These are phyloP conservation scores for Chalara sp. DNA, from an alignment of 2,329 filamentous ascomycete species.

Conservation along the genomic window DNA sequence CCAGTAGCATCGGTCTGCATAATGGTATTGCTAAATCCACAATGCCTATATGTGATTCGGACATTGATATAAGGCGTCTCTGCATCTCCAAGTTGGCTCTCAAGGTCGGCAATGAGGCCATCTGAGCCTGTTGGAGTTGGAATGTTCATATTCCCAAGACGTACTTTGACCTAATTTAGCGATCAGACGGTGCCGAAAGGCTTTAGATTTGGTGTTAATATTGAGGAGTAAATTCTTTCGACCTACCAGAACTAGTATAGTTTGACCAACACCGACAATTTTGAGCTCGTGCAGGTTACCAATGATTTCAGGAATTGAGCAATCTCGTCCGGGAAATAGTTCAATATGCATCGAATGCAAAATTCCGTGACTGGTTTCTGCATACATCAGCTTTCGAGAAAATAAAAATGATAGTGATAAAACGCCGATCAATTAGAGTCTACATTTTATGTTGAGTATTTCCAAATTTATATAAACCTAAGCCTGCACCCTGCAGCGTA, in stretches of 20 bases:
- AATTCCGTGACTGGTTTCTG: constrained; percentile 12
- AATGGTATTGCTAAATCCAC: constrained; percentile 45
- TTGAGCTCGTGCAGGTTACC: constrained; percentile 20
- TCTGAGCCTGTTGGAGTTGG: constrained; percentile 34
- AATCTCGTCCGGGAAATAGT: constrained; percentile 17
- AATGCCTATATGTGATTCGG: constrained; percentile 47
- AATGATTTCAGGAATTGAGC: constrained; percentile 21
- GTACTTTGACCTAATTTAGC: constrained; percentile 12
- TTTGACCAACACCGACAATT: constrained; percentile 18
- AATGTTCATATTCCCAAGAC: constrained; percentile 13
- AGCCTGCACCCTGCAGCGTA: too few relatives aligned
- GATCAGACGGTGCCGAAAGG: background rate
- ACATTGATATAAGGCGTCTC: constrained; percentile 44
- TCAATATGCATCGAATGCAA: constrained; percentile 24
- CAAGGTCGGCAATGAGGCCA: constrained; percentile 51
- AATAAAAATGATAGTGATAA: background rate
- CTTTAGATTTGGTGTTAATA: background rate
- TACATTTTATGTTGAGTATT: too few relatives aligned
- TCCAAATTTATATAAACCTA: too few relatives aligned
- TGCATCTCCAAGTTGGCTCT: constrained; percentile 45
- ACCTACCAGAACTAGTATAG: constrained; percentile 20
- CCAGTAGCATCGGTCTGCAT: constrained; percentile 47
- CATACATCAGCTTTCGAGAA: background rate
- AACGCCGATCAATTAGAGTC: background rate
- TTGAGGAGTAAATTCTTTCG: background rate